Evolutionary conservation across 768 basidiomycete species (phyloP).

Genomic region (Lactarius pseudohatsudake): DNA sequence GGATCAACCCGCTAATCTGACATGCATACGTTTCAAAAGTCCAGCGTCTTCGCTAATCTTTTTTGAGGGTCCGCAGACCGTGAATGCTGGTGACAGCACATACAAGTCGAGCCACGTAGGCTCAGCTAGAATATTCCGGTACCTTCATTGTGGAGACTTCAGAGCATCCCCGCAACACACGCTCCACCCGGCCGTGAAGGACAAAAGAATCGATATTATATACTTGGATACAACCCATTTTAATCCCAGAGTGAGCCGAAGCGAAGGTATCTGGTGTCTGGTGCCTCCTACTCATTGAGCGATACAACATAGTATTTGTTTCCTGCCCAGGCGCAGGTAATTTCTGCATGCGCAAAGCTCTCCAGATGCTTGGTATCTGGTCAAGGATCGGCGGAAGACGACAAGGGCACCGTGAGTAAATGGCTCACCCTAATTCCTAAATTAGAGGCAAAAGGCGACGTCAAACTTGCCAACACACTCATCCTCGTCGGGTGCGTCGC

Average conservation of each 20-base stretch:
- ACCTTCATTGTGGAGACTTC: constrained; percentile 95
- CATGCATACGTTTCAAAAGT: constrained; percentile 33
- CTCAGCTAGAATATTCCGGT: constrained; percentile 69
- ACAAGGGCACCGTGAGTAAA: constrained; percentile 44
- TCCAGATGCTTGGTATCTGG: constrained; percentile 57
- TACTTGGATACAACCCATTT: constrained; percentile 98
- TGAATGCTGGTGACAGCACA: constrained; percentile 81
- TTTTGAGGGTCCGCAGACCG: constrained; percentile 89
- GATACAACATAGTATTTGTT: constrained; percentile 70
- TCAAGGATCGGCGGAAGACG: constrained; percentile 34
- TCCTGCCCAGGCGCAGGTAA: constrained; percentile 92
- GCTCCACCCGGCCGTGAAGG: constrained; percentile 77
- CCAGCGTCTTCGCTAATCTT: constrained; percentile 94
- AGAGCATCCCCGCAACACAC: constrained; percentile 87
- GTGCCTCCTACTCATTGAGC: background rate
- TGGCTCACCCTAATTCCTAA: constrained; percentile 46
- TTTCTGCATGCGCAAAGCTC: constrained; percentile 88
- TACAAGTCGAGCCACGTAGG: constrained; percentile 74
- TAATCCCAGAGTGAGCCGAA: constrained; percentile 62
- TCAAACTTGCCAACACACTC: constrained; percentile 44
- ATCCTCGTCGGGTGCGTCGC: constrained; percentile 69
- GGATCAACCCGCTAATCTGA: background rate
- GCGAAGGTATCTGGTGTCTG: background rate
- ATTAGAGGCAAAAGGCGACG: constrained; percentile 39
- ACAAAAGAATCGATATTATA: constrained; percentile 79